Percentiles rank a stretch among this genome's conserved stretches.
These are phyloP conservation scores for Colletotrichum sp. DNA, from an alignment of 2,329 filamentous ascomycete genomes.

Conservation along the genomic window DNA sequence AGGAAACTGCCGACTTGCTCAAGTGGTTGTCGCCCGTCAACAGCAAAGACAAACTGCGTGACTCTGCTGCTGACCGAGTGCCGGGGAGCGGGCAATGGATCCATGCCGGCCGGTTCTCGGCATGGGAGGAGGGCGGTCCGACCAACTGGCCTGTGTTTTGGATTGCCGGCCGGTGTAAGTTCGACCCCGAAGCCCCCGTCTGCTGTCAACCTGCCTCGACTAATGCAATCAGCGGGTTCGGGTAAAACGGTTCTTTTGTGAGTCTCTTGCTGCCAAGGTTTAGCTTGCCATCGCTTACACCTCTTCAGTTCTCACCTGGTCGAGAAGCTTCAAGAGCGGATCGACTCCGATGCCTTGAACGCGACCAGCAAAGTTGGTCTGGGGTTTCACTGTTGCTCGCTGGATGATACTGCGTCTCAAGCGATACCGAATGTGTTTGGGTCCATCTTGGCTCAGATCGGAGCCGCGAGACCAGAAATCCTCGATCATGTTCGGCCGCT, in stretches of 20 bases:
- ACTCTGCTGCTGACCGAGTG: slow-evolving; percentile 18
- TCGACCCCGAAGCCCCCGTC: not conserved
- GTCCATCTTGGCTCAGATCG: slow-evolving; percentile 29
- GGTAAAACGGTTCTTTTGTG: slow-evolving; percentile 33
- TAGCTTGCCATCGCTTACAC: not conserved
- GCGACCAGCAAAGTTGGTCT: slow-evolving; percentile 14
- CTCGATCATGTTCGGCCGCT: slow-evolving; percentile 23
- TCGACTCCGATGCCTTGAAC: not conserved
- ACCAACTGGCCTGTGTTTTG: slow-evolving; percentile 24
- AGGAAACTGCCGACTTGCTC: slow-evolving; percentile 21
- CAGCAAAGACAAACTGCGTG: slow-evolving; percentile 17
- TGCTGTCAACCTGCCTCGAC: not conserved
- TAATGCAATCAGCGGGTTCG: slow-evolving; percentile 26
- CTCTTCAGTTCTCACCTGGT: slow-evolving; percentile 26
- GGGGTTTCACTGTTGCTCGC: slow-evolving; percentile 29
- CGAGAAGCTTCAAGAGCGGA: slow-evolving; percentile 20
- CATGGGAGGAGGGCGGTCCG: slow-evolving; percentile 18
- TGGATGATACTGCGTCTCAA: slow-evolving; percentile 29
- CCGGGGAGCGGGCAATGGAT: slow-evolving; percentile 26
- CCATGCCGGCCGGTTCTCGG: slow-evolving; percentile 15
- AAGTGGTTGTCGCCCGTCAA: slow-evolving; percentile 25
- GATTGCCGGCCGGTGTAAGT: slow-evolving; percentile 29
- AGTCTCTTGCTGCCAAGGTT: not conserved
- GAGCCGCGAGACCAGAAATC: slow-evolving; percentile 9
- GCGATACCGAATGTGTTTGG: slow-evolving; percentile 30